Evolutionary conservation across 345 rosid genomes (phyloP).

Genomic region (Gossypium raimondii): DNA sequence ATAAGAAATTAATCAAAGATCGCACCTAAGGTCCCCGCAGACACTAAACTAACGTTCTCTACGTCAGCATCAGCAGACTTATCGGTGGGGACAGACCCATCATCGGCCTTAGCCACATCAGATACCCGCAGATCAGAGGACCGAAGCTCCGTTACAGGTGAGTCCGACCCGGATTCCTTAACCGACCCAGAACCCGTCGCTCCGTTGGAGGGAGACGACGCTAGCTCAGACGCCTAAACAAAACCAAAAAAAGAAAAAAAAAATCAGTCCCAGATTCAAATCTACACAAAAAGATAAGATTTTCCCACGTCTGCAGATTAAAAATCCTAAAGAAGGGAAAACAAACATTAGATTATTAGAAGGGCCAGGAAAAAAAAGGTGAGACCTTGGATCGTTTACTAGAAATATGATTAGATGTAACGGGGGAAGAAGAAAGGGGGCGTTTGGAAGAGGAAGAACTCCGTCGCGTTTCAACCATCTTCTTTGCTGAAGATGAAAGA

Average conservation of each 20-base stretch:
- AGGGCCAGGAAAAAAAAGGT: not conserved
- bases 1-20: constrained; percentile 17
- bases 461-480: constrained; percentile 93
- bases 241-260: not conserved
- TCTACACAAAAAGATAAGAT: not conserved
- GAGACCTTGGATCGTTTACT: constrained; percentile 75
- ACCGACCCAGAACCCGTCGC: constrained; percentile 20
- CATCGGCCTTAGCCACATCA: constrained; percentile 38
- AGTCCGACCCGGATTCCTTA: constrained; percentile 52
- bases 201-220: constrained; percentile 54
- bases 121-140: constrained; percentile 57
- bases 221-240: constrained; percentile 45
- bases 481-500: constrained; percentile 16
- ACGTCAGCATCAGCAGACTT: constrained; percentile 44
- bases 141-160: constrained; percentile 48
- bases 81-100: constrained; percentile 27
- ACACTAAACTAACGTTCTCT: constrained; percentile 42
- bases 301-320: not conserved
- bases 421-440: constrained; percentile 44
- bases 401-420: constrained; percentile 41
- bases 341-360: not conserved
- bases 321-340: not conserved
- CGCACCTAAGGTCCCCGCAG: constrained; percentile 47
- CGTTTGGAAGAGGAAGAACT: constrained; percentile 82
- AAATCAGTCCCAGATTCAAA: constrained; percentile 24